Evolutionary conservation across 345 rosid species (phyloP), one percentile per base, ranked within the genome.

Genomic region (Eucalyptus pauciflora): DNA sequence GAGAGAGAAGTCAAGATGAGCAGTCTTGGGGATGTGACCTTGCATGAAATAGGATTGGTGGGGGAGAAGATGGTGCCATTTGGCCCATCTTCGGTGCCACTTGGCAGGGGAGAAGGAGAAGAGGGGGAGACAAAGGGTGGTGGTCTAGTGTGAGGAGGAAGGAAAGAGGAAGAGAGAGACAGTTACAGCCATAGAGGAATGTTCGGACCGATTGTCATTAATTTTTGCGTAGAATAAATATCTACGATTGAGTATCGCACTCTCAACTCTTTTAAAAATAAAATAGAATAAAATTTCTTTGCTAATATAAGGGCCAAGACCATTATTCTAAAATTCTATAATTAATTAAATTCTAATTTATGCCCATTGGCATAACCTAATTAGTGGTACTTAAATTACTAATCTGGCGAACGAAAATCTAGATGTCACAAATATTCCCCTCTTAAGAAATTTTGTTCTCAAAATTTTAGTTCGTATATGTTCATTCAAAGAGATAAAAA

Each of bases 191-290:
- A 56, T 24, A 24, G 62, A 24, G 12, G 29, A 56, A 52, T 18
- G 24, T 56, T 56, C 1, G 3, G 29, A 24, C 3, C 1, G 29
- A 56, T 56, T 56, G 62, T 56, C 62, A 52, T 7, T 22, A 4
- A 56, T 24, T 56, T 56, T 56, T 24, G 12, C 1, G 6, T 56
- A 56, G 2, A 56, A 22, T 56, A 56, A 24, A 56, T 24, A 56
- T 10, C 13, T 24, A 24, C 2, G 13, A 56, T 24, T 5, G 13
- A 56, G 29, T 22, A 22, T 3, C 13, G 0, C 6, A 0, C 3
- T 24, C 62, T 22, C 13, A 6, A 56, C 62, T 56, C 62, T 8
- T 56, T 24, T 56, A 56, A 52, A 52, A 7, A 52, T 7, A 24
- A 24, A 56, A 56, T 56, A 56, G 3, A 56, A 24, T 24, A 24